Evolutionary conservation across 2,329 filamentous ascomycete species (phyloP), one percentile per base, ranked within the genome.

Genomic region (Didymella lethalis): DNA sequence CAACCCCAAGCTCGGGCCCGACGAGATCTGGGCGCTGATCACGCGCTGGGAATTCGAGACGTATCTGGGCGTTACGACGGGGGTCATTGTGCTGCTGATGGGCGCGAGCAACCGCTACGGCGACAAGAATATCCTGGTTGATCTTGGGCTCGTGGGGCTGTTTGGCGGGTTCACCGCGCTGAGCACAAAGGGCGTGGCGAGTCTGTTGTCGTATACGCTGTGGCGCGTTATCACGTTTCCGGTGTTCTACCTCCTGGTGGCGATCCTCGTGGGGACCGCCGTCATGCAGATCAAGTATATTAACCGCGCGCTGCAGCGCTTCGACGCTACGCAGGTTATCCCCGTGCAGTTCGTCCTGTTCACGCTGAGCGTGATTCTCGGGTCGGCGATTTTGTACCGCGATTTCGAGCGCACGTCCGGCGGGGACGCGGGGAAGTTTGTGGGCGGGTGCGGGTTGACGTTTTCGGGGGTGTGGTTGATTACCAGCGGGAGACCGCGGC

Each of bases 381-480:
- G 95, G 56, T 97, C 93, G 70, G 94, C 94, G 1, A 85, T 99
- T 8, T 80, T 99, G 6, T 99, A 98, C 75, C 89, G 94, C 48
- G 95, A 99, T 76, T 99, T 99, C 71, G 91, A 98, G 76, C 88
- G 90, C 41, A 91, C 92, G 7, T 90, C 88, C 0, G 79, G 84
- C 29, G 84, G 88, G 47, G 90, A 92, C 69, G 91, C 91, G 2
- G 80, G 82, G 56, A 96, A 97, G 70, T 99, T 99, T 72, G 80
- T 97, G 12, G 92, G 91, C 23, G 95, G 95, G 36, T 99, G 95
- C 77, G 83, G 92, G 4, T 79, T 99, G 64, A 99, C 95, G 0
- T 99, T 99, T 76, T 88, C 94, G 59, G 95, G 95, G 10, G 95
- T 99, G n/a, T 98, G 95, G 78, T 85, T 97, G 66, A 97, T 99